Evolutionary conservation across 2,329 filamentous ascomycete genomes (phyloP), one percentile per base, ranked within the genome.

Genomic region (Fragosphaeria purpurea): DNA sequence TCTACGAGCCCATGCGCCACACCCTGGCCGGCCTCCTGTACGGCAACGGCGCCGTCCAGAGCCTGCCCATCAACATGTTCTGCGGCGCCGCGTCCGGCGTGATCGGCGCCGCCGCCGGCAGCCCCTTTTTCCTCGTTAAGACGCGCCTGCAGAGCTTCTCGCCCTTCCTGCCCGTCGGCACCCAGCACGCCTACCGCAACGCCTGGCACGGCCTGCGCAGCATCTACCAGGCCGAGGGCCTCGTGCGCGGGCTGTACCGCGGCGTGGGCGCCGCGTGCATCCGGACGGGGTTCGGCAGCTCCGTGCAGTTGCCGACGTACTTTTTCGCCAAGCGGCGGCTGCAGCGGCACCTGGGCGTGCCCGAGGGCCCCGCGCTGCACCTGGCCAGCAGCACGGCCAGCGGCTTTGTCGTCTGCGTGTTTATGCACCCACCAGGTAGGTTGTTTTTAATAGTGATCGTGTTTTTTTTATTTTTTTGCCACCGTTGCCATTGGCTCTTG

Each of bases 101-200:
- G 55, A 78, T 98, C 52, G 93, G 93, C 57, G 93, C 91, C 7
- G 86, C 86, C n/a, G 85, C 86, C 30, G 93, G 91, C 40, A 95
- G 88, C 49, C 93, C 93, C 3, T 97, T 98, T 70, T 98, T 98
- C 77, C 80, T 98, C 50, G 86, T 97, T 66, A 98, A 98, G 75
- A 98, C 93, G 4, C 82, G 93, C 42, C 75, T 98, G 52, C 93
- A 98, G 69, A 95, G 88, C 59, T 97, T 79, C 72, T 95, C 89
- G 39, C 87, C 90, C 5, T 93, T 90, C 67, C 76, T 93, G 10
- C 93, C 93, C 4, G 90, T 97, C 42, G 93, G 93, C 50, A 97
- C 93, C n/a, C 93, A 98, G 65, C 93, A 98, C 69, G 76, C 82
- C 57, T 98, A 98, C 70, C 80, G 79, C 58, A 91, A 90, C 67